These are phyloP conservation scores for Sclerotiophoma versabilis DNA, from an alignment of 2,329 filamentous ascomycete species.

Conservation along the genomic window DNA sequence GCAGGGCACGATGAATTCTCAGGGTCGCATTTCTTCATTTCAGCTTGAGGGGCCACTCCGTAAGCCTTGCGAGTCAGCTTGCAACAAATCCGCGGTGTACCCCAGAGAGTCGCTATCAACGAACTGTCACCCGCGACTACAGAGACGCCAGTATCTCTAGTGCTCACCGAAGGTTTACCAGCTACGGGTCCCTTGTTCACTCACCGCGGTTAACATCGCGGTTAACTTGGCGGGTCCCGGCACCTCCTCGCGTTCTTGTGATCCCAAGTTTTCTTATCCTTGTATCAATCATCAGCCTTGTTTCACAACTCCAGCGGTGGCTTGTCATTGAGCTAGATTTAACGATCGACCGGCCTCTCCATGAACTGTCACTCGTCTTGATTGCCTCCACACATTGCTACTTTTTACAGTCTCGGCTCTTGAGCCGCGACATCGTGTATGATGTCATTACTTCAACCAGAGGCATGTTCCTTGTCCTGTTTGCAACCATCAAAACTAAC, in stretches of 20 bases:
- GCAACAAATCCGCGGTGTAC: neutral
- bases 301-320: conserved; percentile 1
- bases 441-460: conserved; percentile 44
- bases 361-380: conserved; percentile 3
- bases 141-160: conserved; percentile 1
- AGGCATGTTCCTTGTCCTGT: conserved; percentile 13
- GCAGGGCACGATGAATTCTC: conserved; percentile 1
- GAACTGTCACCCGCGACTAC: conserved; percentile 5
- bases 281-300: conserved; percentile 16
- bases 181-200: neutral
- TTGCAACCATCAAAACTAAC: conserved; percentile 1
- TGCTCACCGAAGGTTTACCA: neutral
- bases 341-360: conserved; percentile 3
- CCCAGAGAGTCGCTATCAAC: conserved; percentile 5
- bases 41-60: conserved; percentile 5
- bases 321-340: neutral
- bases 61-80: conserved; percentile 12
- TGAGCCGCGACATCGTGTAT: conserved; percentile 6
- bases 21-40: neutral
- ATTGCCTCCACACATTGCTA: conserved; percentile 1
- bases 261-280: conserved; percentile 2
- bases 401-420: conserved; percentile 10
- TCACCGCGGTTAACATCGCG: too few species aligned
- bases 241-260: conserved; percentile 4
- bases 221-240: neutral